Conservation (phyloP, 2,329 filamentous ascomycete species). For the Aspergillus brasiliensis region DNA sequence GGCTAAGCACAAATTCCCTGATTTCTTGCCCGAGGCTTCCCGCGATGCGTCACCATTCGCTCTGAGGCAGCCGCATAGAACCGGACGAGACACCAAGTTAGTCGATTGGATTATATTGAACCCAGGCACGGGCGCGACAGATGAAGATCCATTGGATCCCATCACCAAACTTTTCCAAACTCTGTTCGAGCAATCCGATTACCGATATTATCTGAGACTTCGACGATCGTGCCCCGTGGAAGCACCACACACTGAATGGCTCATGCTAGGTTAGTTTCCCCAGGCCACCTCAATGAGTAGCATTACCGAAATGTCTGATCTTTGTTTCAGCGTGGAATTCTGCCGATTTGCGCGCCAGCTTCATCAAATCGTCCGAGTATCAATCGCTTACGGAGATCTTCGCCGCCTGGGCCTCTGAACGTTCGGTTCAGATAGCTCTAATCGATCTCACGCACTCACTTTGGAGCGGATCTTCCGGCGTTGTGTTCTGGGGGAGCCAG, state of each 20-base stretch:
- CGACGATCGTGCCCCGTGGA: background rate
- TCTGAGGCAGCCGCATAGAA: background rate
- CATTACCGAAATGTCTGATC: background rate
- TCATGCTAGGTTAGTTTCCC: background rate
- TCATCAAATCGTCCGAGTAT: background rate
- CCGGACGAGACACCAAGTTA: background rate
- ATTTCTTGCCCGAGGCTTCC: background rate
- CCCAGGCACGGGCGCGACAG: background rate
- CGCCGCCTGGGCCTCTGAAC: background rate
- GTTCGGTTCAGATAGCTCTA: background rate
- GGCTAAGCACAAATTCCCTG: background rate
- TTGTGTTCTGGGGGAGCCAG: background rate
- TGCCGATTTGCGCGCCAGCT: background rate
- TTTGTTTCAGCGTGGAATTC: background rate
- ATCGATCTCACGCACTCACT: background rate
- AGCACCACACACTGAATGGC: background rate
- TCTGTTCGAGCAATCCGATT: background rate
- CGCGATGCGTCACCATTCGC: background rate
- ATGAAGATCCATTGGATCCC: background rate
- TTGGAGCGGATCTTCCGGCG: background rate
- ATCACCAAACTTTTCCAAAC: background rate
- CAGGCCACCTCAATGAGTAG: background rate
- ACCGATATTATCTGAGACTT: background rate
- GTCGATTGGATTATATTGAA: background rate
- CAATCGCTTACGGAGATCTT: background rate